These are phyloP conservation scores for Wallacemonas collosoma DNA, from an alignment of 208 protist genomes.

Conservation along the genomic window DNA sequence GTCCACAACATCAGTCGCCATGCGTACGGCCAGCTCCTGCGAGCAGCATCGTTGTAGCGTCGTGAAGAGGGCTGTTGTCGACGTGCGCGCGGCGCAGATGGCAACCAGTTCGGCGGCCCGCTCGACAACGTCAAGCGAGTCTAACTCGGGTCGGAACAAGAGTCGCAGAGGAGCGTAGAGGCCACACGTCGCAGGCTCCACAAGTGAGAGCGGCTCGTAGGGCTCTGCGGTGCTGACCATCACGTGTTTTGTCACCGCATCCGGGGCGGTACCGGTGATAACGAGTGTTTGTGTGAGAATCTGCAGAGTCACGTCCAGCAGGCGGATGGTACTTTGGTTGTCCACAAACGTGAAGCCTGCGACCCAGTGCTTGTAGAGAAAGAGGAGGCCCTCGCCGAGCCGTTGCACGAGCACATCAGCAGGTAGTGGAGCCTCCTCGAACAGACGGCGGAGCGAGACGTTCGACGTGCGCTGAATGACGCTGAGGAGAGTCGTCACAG, in stretches of 20 bases:
- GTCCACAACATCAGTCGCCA: not conserved
- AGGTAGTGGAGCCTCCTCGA: conserved; percentile 7
- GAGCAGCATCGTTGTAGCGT: conserved; percentile 6
- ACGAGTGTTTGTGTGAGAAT: conserved; percentile 3
- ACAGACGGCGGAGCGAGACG: conserved; percentile 14
- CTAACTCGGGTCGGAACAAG: not conserved
- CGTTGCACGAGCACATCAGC: conserved; percentile 11
- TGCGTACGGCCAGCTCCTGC: not conserved
- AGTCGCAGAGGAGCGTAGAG: conserved; percentile 10
- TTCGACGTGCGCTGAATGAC: not conserved
- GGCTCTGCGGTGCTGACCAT: conserved; percentile 14
- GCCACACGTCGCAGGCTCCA: conserved; percentile 2
- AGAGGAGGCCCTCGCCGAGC: conserved; percentile 15
- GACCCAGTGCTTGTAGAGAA: conserved; percentile 13
- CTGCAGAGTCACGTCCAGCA: conserved; percentile 7
- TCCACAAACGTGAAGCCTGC: conserved; percentile 11
- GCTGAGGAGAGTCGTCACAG: not conserved
- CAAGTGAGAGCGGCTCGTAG: not conserved
- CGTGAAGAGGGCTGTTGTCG: not conserved
- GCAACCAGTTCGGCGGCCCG: not conserved
- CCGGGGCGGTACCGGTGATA: not conserved
- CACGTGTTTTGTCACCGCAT: not conserved
- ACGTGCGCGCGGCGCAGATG: not conserved
- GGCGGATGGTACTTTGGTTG: not conserved
- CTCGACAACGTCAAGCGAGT: conserved; percentile 10